Percentiles rank a stretch among this genome's conserved stretches.
Evolutionary conservation across 192 early-diverging fungal genomes (phyloP).

Genomic region (Coemansia sp.): DNA sequence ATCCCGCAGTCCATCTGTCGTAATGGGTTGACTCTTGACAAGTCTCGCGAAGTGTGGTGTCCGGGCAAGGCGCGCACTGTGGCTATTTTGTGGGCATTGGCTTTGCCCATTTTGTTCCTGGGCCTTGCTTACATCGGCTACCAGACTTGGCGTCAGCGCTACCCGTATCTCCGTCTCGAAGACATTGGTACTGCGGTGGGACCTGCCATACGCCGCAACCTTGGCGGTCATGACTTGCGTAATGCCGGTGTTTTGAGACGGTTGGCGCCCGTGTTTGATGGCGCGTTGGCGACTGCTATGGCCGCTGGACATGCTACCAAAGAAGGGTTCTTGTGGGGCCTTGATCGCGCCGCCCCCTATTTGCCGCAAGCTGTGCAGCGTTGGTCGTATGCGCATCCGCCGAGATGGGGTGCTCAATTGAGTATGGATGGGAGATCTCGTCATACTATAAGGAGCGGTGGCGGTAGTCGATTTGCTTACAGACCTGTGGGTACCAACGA

Average conservation of each 20-base stretch:
- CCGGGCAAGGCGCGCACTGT: conserved; percentile 60
- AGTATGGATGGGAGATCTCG: conserved; percentile 39
- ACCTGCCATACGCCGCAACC: conserved; percentile 23
- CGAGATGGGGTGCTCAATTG: conserved; percentile 43
- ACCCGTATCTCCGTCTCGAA: conserved; percentile 49
- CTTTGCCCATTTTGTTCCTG: conserved; percentile 38
- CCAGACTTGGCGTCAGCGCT: conserved; percentile 40
- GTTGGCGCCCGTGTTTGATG: conserved; percentile 45
- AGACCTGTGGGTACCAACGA: conserved; percentile 36
- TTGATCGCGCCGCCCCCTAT: conserved; percentile 51
- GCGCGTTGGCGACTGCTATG: conserved; percentile 35
- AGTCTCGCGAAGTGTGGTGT: conserved; percentile 63
- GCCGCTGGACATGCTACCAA: conserved; percentile 35
- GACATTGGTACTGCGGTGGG: conserved; percentile 41
- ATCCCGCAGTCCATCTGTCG: conserved; percentile 82
- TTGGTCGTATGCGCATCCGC: conserved; percentile 55
- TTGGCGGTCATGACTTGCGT: conserved; percentile 1
- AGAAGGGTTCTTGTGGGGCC: conserved; percentile 37
- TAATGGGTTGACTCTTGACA: conserved; percentile 66
- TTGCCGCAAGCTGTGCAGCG: conserved; percentile 40
- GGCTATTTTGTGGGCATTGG: conserved; percentile 44
- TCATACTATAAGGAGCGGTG: conserved; percentile 19
- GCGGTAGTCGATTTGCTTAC: conserved; percentile 35
- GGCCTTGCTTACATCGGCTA: conserved; percentile 44
- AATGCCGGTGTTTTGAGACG: conserved; percentile 32